Percentiles rank a stretch among this genome's conserved stretches.
phyloP scores from a whole-genome alignment of 2,329 filamentous ascomycete genomes.

The Nothomitra cinnamomea region DNA sequence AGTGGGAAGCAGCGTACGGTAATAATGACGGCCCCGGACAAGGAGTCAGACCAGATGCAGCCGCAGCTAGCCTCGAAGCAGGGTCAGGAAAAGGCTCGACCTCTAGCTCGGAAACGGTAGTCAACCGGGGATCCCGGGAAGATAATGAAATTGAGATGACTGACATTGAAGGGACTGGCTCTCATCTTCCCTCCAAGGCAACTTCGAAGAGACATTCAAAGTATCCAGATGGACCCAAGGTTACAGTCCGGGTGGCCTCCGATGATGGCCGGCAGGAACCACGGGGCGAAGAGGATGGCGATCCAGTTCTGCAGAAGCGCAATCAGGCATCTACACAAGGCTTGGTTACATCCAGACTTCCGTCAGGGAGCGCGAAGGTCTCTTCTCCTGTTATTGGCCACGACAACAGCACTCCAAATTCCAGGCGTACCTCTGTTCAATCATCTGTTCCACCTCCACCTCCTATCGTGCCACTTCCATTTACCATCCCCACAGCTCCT shows the following conservation, averaged over 20 bases:
- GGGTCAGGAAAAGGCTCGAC: conserved; percentile 11
- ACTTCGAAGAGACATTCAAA: conserved; percentile 14
- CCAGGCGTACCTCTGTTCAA: conserved; percentile 14
- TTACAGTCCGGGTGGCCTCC: conserved; percentile 36
- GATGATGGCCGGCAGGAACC: conserved; percentile 27
- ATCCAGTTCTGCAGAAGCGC: conserved; percentile 13
- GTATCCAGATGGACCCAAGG: conserved; percentile 25
- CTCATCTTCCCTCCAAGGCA: conserved; percentile 17
- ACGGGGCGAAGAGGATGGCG: conserved; percentile 18
- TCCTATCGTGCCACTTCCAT: conserved; percentile 46
- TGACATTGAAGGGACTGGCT: conserved; percentile 21
- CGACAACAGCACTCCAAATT: not conserved
- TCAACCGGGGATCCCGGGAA: conserved; percentile 7
- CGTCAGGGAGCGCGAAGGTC: conserved; percentile 1
- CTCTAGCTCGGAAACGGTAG: conserved; percentile 17
- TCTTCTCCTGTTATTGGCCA: not conserved
- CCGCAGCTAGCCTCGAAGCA: not conserved
- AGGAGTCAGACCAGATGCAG: conserved; percentile 30
- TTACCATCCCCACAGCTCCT: conserved; percentile 34
- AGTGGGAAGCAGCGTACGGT: conserved; percentile 69
- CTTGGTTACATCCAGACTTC: not conserved
- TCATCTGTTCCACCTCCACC: conserved; percentile 29
- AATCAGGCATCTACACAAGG: conserved; percentile 5
- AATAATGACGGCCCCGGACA: conserved; percentile 28
- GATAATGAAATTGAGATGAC: conserved; percentile 38